These are phyloP conservation scores for Phylloporus sp. DNA, from an alignment of 1,284 basidiomycete species.

Conservation along the genomic window DNA sequence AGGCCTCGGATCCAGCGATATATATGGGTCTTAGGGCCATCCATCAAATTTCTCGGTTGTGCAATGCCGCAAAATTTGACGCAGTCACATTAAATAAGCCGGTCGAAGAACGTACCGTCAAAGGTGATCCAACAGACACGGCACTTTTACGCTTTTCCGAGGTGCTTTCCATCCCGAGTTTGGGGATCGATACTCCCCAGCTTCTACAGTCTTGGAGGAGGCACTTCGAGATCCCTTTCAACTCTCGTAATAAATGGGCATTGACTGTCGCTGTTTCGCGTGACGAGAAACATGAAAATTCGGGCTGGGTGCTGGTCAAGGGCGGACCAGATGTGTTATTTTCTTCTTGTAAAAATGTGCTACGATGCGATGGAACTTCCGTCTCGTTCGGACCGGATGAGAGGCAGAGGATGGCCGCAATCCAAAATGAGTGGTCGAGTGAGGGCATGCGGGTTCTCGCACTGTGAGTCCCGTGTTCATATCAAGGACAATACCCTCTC, in stretches of 20 bases:
- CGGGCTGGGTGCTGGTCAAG: conserved; percentile 50
- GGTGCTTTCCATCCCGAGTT: conserved; percentile 35
- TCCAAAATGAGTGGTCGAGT: conserved; percentile 58
- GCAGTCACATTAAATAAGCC: conserved; percentile 38
- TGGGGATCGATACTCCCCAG: conserved; percentile 21
- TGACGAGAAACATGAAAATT: conserved; percentile 6
- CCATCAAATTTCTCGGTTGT: conserved; percentile 54
- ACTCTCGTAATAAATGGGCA: conserved; percentile 71
- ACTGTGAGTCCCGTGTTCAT: conserved; percentile 30
- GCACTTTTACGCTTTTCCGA: conserved; percentile 66
- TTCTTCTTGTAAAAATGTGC: conserved; percentile 46
- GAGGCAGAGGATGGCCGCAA: conserved; percentile 36
- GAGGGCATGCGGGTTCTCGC: conserved; percentile 66
- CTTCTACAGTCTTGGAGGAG: conserved; percentile 35
- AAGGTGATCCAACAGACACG: conserved; percentile 67
- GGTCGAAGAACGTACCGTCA: conserved; percentile 48
- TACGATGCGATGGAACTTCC: conserved; percentile 43
- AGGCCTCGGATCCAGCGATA: conserved; percentile 8
- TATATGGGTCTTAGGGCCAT: conserved; percentile 33
- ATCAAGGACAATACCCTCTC: not conserved
- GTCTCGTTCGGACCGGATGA: conserved; percentile 39
- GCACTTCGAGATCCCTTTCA: conserved; percentile 56
- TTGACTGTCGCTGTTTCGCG: conserved; percentile 33
- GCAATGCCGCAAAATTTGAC: conserved; percentile 65
- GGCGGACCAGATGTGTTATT: conserved; percentile 67